Conservation (phyloP, 352 stramenopile genomes). For the Phytophthora vignae region DNA sequence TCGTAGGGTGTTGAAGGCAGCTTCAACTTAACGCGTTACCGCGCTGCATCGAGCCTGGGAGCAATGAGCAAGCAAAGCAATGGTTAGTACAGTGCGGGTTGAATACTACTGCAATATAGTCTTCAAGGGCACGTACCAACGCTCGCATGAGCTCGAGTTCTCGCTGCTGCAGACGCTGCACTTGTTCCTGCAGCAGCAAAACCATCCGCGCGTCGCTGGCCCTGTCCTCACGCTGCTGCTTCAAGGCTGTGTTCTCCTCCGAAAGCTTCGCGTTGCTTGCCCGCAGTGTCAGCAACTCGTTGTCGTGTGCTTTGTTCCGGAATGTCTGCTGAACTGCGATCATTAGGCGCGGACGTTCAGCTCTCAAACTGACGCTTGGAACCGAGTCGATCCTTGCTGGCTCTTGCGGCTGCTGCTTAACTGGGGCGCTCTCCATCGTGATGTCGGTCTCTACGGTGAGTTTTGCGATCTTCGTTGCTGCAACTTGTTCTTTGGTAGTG, state of each 20-base stretch:
- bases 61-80: not conserved
- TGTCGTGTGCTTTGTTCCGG: not conserved
- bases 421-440: not conserved
- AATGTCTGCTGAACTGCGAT: not conserved
- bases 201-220: slow-evolving; percentile 12
- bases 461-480: not conserved
- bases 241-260: slow-evolving; percentile 10
- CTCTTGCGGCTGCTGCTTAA: not conserved
- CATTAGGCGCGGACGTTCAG: not conserved
- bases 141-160: slow-evolving; percentile 26
- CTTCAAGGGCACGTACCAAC: slow-evolving; percentile 3
- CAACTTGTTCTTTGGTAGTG: not conserved
- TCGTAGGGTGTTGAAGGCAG: not conserved
- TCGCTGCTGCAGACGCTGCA: slow-evolving; percentile 23
- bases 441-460: no score
- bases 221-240: slow-evolving; percentile 5
- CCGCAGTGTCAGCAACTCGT: slow-evolving; percentile 1
- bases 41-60: not conserved
- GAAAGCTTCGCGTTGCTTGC: slow-evolving; percentile 12
- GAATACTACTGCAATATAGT: not conserved
- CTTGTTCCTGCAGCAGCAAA: slow-evolving; percentile 22
- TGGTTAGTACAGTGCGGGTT: no score
- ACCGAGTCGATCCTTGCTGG: not conserved
- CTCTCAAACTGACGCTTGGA: not conserved
- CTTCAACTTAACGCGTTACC: not conserved